phyloP scores from a whole-genome alignment of 495 filamentous ascomycete genomes.

The Acidomyces sp. region DNA sequence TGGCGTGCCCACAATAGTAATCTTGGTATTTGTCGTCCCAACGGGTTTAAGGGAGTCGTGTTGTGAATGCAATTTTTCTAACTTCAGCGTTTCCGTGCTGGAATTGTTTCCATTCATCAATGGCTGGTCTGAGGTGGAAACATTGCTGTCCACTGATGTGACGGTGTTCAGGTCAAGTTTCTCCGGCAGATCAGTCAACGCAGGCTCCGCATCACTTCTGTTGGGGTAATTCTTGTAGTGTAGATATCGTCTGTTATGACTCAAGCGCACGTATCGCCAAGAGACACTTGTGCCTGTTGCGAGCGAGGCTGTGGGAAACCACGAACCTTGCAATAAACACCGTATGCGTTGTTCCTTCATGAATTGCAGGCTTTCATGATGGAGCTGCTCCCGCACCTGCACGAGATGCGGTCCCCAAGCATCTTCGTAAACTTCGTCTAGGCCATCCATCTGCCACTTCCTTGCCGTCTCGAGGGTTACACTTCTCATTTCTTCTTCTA shows the following conservation, averaged over 20 bases:
- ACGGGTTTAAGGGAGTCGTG: conserved; percentile 24
- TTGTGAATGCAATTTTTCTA: conserved; percentile 33
- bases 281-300: conserved; percentile 15
- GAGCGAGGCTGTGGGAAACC: conserved; percentile 58
- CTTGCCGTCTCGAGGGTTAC: conserved; percentile 67
- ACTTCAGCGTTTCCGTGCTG: conserved; percentile 31
- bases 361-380: conserved; percentile 85
- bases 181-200: conserved; percentile 58
- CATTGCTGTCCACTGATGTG: conserved; percentile 86
- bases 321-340: conserved; percentile 77
- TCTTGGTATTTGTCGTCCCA: conserved; percentile 57
- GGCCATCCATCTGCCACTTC: conserved; percentile 85
- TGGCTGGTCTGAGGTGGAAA: conserved; percentile 50
- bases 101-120: conserved; percentile 20
- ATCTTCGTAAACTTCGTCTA: conserved; percentile 84
- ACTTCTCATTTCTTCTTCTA: conserved; percentile 76
- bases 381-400: conserved; percentile 84
- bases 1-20: conserved; percentile 72
- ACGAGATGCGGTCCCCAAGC: conserved; percentile 79
- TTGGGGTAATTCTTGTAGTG: conserved; percentile 82
- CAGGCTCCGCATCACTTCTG: conserved; percentile 50
- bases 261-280: conserved; percentile 78
- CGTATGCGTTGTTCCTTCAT: conserved; percentile 92
- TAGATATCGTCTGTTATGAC: conserved; percentile 79
- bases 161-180: conserved; percentile 84